Conservation (phyloP, 1,284 basidiomycete genomes). For the Fistulina hepatica region DNA sequence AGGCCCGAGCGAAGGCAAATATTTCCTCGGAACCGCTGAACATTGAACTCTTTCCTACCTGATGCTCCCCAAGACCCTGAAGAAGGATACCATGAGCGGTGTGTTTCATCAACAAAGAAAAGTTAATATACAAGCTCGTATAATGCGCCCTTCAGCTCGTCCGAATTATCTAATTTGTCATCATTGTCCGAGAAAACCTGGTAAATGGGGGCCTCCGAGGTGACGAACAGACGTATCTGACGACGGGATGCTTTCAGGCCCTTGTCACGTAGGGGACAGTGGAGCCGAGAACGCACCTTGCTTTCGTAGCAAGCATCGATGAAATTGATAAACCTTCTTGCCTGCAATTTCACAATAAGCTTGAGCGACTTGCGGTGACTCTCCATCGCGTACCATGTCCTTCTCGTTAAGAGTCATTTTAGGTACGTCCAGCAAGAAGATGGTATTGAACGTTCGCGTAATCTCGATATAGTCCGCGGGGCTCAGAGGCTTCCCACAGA, state of each 20-base stretch:
- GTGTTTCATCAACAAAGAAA: slow-evolving; percentile 1
- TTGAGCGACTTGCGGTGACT: slow-evolving; percentile 17
- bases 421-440: slow-evolving; percentile 84
- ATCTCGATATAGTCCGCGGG: slow-evolving; percentile 97
- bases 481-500: slow-evolving; percentile 85
- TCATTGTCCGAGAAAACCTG: slow-evolving; percentile 76
- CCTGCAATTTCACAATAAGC: slow-evolving; percentile 32
- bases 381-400: slow-evolving; percentile 78
- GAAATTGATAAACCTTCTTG: slow-evolving; percentile 93
- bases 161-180: slow-evolving; percentile 36
- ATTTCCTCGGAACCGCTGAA: slow-evolving; percentile 91
- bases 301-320: slow-evolving; percentile 62
- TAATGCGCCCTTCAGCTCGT: slow-evolving; percentile 83
- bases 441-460: slow-evolving; percentile 75
- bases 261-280: slow-evolving; percentile 7
- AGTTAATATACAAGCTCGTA: slow-evolving; percentile 66
- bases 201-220: slow-evolving; percentile 83
- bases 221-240: slow-evolving; percentile 85
- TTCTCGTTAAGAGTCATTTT: slow-evolving; percentile 83
- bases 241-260: slow-evolving; percentile 67
- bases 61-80: slow-evolving; percentile 67
- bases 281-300: not conserved
- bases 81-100: slow-evolving; percentile 1
- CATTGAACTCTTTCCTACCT: slow-evolving; percentile 73
- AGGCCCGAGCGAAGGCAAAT: slow-evolving; percentile 90